Base-by-base conservation (phyloP, 345 rosid species). In the Cochlearia excelsa region DNA sequence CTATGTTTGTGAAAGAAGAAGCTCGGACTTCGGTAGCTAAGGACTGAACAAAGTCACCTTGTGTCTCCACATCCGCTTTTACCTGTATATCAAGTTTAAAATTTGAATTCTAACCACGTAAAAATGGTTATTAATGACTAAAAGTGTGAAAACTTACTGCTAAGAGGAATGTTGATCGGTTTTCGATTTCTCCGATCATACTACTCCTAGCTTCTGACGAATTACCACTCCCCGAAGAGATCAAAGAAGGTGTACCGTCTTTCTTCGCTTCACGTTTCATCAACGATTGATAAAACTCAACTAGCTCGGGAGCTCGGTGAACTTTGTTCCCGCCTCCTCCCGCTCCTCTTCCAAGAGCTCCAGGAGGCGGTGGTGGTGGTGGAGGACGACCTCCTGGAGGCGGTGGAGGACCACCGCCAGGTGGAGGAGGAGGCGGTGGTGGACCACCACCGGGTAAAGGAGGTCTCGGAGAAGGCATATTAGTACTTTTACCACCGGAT, bases 241-340 rank as follows among this genome's bases (percentile, higher is more conserved):
- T 59, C 69, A 93, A 71, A 63, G 84, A 78, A 41, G 88, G 43
- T 46, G 87, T 61, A 46, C 87, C 78, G 40, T 93, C 97, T 82
- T 85, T 93, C 85, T 87, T 87, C 23, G 95, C 75, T 69, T 87
- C 99, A 16, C 99, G 97, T 77, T 87, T 93, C 97, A 93, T 93
- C 84, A 93, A 71, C 31, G 86, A 37, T 58, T 93, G 97, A 78
- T 93, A 93, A 78, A 87, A 89, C 76, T 93, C 95, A 62, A 93
- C 97, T 5, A 93, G 74, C 77, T 89, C 97, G 37, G 95, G 95
- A 71, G 97, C 95, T 71, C 92, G 71, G 73, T 87, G 95, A 65
- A 93, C 97, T 78, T 93, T 89, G 69, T 77, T 79, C 2, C 92
- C 82, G 38, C 84, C 67, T 72, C 86, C 90, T 0, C 87, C 90